Conservation (phyloP, 2,329 filamentous ascomycete genomes). For the Trichoderma atroviride region DNA sequence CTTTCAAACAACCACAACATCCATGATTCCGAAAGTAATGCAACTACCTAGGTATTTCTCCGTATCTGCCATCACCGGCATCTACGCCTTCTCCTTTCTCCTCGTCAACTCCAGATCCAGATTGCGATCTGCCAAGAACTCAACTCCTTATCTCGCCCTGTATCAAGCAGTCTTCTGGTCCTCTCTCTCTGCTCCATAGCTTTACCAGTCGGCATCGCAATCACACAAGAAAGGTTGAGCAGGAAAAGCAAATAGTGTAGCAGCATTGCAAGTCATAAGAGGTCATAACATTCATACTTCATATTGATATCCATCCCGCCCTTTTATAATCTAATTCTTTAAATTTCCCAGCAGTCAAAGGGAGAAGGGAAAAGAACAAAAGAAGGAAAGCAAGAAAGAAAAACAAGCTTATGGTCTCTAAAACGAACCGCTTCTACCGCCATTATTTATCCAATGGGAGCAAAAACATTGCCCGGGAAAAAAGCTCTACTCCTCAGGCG, state of each 20-base stretch:
- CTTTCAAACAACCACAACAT: not conserved
- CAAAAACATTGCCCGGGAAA: constrained; percentile 13
- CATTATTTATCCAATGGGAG: constrained; percentile 22
- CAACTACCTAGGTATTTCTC: not conserved
- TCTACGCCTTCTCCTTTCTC: not conserved
- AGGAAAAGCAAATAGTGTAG: not conserved
- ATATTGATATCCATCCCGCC: not conserved
- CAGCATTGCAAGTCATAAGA: not conserved
- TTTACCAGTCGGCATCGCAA: not conserved
- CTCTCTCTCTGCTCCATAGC: not conserved
- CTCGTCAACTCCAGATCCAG: not conserved
- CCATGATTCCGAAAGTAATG: not conserved
- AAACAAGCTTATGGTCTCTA: not conserved
- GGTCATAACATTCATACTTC: constrained; percentile 11
- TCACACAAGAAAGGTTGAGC: not conserved
- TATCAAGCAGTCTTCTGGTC: not conserved
- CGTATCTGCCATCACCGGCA: not conserved
- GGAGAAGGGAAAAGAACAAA: not conserved
- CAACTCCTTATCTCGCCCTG: not conserved
- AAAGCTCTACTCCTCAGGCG: constrained; percentile 33
- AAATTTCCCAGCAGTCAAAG: not conserved
- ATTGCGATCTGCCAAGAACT: constrained; percentile 15
- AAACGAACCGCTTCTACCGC: constrained; percentile 2
- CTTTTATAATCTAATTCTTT: constrained; percentile 6
- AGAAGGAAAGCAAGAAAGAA: not conserved